Base-by-base conservation (phyloP, 2,329 filamentous ascomycete genomes). In the Blumeriella jaapii region DNA sequence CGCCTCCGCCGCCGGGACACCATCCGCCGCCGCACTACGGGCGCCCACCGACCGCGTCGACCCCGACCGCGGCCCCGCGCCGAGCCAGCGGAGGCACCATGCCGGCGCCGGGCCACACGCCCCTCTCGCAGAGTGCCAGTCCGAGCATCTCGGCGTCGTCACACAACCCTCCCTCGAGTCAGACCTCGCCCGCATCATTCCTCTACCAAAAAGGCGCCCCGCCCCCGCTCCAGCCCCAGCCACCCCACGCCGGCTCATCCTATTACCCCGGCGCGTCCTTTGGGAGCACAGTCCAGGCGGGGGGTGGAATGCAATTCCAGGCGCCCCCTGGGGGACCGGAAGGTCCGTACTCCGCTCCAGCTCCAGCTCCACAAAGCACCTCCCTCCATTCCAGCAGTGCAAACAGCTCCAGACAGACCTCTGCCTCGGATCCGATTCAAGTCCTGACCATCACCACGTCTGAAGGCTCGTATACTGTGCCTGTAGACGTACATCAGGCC, bases 401-500 rank as follows among this genome's bases (percentile, higher is more conserved):
- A 40, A 38, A 42, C 40, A 51, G 41, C 37, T 47, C 48, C 44
- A 53, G 48, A 46, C 50, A 54, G 48, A 48, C 47, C 36, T 54
- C 50, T 40, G 44, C 48, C 32, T 50, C 50, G 45, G 51, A 54
- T 41, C 51, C 48, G 30, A 48, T 52, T 34, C 49, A 53, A 50
- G 46, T 53, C 39, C 51, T 60, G 42, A 53, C 47, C 34, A 55
- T 56, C 41, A 59, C 52, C 41, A 55, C 68, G 66, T 48, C 62
- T 68, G 51, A 67, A 69, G 64, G 71, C 33, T 61, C 62, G 23
- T 65, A 71, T 36, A 63, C 68, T 44, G 74, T 87, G 31, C 77
- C 78, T 10, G 75, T 89, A 7, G 84, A 93, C 54, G 75, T 82
- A 27, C 80, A 84, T 47, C 80, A 84, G 49, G 85, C 80, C 9